Base-by-base conservation (phyloP, 108 stramenopile species). In the Stephanodiscus triporus region DNA sequence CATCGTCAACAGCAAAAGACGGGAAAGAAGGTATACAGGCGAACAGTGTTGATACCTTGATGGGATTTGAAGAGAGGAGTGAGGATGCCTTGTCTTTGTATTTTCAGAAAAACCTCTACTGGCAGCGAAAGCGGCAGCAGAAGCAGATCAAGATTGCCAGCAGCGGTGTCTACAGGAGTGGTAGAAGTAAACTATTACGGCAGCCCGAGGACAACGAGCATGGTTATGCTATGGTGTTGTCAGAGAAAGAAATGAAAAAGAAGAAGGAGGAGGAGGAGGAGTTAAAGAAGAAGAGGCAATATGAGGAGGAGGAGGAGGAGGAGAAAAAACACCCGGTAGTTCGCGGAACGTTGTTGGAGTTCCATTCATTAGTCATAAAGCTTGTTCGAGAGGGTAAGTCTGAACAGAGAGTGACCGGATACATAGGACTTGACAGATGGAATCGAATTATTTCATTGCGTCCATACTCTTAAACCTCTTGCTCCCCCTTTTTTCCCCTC, bases 331-430 rank as follows among this genome's bases (percentile, higher is more conserved):
- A 29, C 8, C 23, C 5, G 14, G 32, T 16, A 24, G 63, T 16
- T 4, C n/a, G 4, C n/a, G 40, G 63, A 14, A 24, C 47, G 59
- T 40, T 48, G 38, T 49, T 45, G 34, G 70, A 32, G 32, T 71
- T 71, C 36, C 38, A 59, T 29, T 9, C 43, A 38, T 61, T 60
- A 34, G 47, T 71, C 8, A 45, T 30, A 50, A 71, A 61, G 26
- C 70, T 71, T 24, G 70, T 71, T 34, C 55, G 59, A 8, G 47
- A 71, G 57, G 9, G 70, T 71, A 32, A 71, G 70, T 69, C n/a
- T n/a, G 19, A 32, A 36, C 8, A 34, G 9, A 49, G 54, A 68
- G 14, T 26, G 51, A 17, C n/a, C 7, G 6, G 38, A 0, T 16
- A 45, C 43, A 45, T 1, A 42, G 11, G 16, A 16, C 43, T 16